Conservation (phyloP, 2,329 filamentous ascomycete genomes). For the Salinomyces thailandicus region DNA sequence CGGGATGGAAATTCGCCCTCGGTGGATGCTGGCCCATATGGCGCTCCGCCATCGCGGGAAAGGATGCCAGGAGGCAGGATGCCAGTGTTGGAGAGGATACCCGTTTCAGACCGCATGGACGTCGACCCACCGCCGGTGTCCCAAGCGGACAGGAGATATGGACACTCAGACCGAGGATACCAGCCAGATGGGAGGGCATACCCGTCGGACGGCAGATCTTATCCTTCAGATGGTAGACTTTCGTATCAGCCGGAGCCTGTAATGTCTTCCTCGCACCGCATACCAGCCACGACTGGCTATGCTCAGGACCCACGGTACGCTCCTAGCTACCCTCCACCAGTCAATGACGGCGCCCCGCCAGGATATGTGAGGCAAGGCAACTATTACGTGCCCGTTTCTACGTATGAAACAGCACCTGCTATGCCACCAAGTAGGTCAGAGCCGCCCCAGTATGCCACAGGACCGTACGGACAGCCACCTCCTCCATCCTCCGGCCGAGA, state of each 20-base stretch:
- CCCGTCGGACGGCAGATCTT: constrained; percentile 9
- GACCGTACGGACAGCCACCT: constrained; percentile 14
- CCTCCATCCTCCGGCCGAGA: constrained; percentile 10
- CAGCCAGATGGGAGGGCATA: constrained; percentile 13
- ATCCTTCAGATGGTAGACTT: constrained; percentile 11
- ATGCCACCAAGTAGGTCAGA: constrained; percentile 19
- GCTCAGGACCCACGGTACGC: constrained; percentile 23
- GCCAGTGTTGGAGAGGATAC: constrained; percentile 7
- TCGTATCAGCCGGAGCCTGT: constrained; percentile 15
- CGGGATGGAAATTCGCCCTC: constrained; percentile 28
- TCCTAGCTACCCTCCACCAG: constrained; percentile 16
- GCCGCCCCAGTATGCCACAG: constrained; percentile 11
- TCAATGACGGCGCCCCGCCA: constrained; percentile 22
- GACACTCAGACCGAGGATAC: constrained; percentile 7
- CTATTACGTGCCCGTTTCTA: constrained; percentile 23
- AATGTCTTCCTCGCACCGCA: constrained; percentile 15
- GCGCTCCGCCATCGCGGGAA: constrained; percentile 11
- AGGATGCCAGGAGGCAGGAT: constrained; percentile 6
- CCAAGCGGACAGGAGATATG: constrained; percentile 9
- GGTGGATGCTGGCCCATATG: constrained; percentile 23
- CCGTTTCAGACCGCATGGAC: constrained; percentile 15
- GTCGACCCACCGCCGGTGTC: constrained; percentile 16
- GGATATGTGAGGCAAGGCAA: constrained; percentile 26
- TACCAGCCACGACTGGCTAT: constrained; percentile 18
- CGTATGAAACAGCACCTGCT: constrained; percentile 15